Evolutionary conservation across 164 flowering plant genomes (phyloP), one percentile per base, ranked within the genome.

Genomic region (Aristolochia californica): DNA sequence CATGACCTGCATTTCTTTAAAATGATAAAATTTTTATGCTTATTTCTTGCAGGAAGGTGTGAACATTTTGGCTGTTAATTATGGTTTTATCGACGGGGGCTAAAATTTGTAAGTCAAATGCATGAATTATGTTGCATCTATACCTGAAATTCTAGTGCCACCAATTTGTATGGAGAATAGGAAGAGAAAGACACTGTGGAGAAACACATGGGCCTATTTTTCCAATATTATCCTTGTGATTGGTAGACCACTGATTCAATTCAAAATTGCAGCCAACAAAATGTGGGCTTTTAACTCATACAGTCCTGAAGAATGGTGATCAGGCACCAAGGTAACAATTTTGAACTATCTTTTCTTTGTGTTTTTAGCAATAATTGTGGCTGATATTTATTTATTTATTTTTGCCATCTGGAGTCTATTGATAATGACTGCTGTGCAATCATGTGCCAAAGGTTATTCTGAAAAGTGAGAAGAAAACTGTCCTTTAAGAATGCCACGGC

Each of bases 281-380:
- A n/a, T n/a, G 70, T 93, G 99, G 99, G 70, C 85, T 43, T 94
- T 94, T 68, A 94, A 83, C 64, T 94, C 99, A 0, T 74, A 84
- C 96, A 1, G 59, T 85, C 53, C 63, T 88, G 78, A 94, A 88
- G 79, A 77, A 62, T 73, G 74, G 78, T 58, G 93, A 90, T 57
- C 80, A 60, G 80, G 93, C 89, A 59, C 90, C 87, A 65, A 89
- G 97, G 99, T 89, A 75, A 65, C 20, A 7, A 21, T 50, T 22
- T 28, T 56, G 16, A 30, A 34, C 17, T 34, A 21, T 21, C 11
- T 40, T 40, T n/a, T n/a, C 8, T 25, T 52, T 17, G 51, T 12
- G 22, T 10, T 12, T 48, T 10, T 48, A 16, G 22, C 21, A 48
- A 48, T 48, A 48, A 48, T 16, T 0, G 23, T 48, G n/a, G 20